These are phyloP conservation scores for Candida chauliodis DNA, from an alignment of 805 yeast species.

Conservation along the genomic window DNA sequence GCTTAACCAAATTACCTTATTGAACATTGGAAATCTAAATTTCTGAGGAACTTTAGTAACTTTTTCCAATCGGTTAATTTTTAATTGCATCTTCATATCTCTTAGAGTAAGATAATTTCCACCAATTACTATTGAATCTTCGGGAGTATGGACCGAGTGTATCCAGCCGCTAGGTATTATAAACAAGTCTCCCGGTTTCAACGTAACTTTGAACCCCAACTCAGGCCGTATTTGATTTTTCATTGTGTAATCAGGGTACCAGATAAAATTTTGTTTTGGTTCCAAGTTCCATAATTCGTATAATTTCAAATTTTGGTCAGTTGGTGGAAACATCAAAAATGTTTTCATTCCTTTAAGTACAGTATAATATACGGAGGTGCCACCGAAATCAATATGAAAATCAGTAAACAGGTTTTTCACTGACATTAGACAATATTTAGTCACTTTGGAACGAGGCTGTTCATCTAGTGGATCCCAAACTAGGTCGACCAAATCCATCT, in stretches of 20 bases:
- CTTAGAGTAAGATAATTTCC: constrained; percentile 77
- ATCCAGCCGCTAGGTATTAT: constrained; percentile 92
- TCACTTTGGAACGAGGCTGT: constrained; percentile 52
- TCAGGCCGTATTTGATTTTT: constrained; percentile 27
- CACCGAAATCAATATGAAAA: constrained; percentile 90
- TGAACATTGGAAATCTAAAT: constrained; percentile 76
- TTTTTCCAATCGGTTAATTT: constrained; percentile 59
- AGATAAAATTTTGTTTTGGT: constrained; percentile 55
- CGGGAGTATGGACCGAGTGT: constrained; percentile 82
- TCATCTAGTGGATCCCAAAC: constrained; percentile 48
- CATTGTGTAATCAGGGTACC: constrained; percentile 56
- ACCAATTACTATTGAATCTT: constrained; percentile 78
- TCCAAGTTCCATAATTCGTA: constrained; percentile 74
- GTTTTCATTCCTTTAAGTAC: constrained; percentile 71
- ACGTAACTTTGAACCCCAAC: constrained; percentile 50
- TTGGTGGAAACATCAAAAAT: constrained; percentile 79
- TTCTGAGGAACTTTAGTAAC: constrained; percentile 69
- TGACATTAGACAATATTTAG: constrained; percentile 82
- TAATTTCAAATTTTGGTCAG: constrained; percentile 52
- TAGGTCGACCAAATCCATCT: constrained; percentile 64
- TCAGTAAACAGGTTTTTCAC: constrained; percentile 80
- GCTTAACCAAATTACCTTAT: constrained; percentile 65
- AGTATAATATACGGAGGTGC: constrained; percentile 87
- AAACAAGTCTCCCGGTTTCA: constrained; percentile 66
- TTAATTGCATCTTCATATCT: constrained; percentile 61